Conservation (phyloP, 2,329 filamentous ascomycete species). For the Aureobasidium vineae region DNA sequence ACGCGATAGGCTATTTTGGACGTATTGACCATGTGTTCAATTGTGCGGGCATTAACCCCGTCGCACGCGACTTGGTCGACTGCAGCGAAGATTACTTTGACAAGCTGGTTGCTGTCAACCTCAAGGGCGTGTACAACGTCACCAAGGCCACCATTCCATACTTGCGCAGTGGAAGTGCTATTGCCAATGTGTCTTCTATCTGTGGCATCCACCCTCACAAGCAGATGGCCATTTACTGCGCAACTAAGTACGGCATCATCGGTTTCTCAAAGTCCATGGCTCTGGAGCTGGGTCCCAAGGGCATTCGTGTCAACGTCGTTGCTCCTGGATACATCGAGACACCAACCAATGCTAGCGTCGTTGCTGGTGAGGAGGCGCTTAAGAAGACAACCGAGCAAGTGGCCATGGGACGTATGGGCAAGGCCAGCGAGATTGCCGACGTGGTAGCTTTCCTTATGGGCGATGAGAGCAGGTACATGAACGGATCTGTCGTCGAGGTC, state of each 20-base stretch:
- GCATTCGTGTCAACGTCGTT: conserved; percentile 43
- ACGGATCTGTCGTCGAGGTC: conserved; percentile 50
- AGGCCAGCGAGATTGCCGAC: conserved; percentile 50
- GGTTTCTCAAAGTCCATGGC: conserved; percentile 49
- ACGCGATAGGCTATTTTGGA: conserved; percentile 38
- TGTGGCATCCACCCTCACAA: conserved; percentile 41
- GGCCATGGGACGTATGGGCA: conserved; percentile 46
- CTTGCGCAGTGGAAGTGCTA: conserved; percentile 38
- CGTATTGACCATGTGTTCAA: conserved; percentile 47
- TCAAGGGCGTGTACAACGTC: conserved; percentile 45
- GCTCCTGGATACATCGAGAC: conserved; percentile 49
- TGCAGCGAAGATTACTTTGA: conserved; percentile 48
- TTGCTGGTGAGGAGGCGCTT: conserved; percentile 49
- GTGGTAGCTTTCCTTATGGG: conserved; percentile 53
- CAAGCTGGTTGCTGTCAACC: conserved; percentile 42
- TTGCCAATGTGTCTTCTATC: conserved; percentile 47
- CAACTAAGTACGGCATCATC: conserved; percentile 46
- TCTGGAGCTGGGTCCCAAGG: conserved; percentile 41
- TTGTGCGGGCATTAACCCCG: conserved; percentile 42
- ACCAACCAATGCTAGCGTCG: conserved; percentile 51
- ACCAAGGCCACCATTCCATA: conserved; percentile 45
- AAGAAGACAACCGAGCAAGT: conserved; percentile 42
- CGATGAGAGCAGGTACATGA: conserved; percentile 48
- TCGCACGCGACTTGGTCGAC: conserved; percentile 37
- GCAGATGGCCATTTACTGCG: conserved; percentile 45